phyloP scores from a whole-genome alignment of 306 rosid genomes.

The Inga laurina region DNA sequence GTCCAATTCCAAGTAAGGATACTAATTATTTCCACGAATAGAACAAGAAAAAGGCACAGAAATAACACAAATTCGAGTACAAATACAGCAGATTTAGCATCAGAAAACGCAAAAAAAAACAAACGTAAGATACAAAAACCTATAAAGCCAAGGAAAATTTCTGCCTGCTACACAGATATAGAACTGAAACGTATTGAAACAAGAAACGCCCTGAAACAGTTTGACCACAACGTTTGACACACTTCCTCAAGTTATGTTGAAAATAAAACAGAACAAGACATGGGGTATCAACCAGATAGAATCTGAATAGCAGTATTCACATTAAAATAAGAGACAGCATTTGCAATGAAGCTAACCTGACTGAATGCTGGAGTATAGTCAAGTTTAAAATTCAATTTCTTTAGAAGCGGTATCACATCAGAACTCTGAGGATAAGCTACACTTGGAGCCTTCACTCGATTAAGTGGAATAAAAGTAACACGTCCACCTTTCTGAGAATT shows the following conservation, averaged over 20 bases:
- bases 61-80: neutral
- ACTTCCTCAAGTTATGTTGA: neutral
- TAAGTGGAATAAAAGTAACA: conserved; percentile 93
- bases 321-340: conserved; percentile 22
- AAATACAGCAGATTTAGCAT: neutral
- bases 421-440: conserved; percentile 82
- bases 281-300: conserved; percentile 10
- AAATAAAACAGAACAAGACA: conserved; percentile 8
- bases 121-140: neutral
- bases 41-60: neutral
- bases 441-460: conserved; percentile 83
- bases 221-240: neutral
- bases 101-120: neutral
- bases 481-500: conserved; percentile 89
- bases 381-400: conserved; percentile 63
- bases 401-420: conserved; percentile 84
- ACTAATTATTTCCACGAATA: conserved; percentile 5
- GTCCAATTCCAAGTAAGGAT: neutral
- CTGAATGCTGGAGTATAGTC: conserved; percentile 69
- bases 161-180: neutral
- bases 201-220: neutral
- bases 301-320: neutral
- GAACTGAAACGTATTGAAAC: neutral
- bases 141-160: neutral
- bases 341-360: conserved; percentile 64